These are phyloP conservation scores for Cetradonia linearis DNA, from an alignment of 495 filamentous ascomycete species.

Conservation along the genomic window DNA sequence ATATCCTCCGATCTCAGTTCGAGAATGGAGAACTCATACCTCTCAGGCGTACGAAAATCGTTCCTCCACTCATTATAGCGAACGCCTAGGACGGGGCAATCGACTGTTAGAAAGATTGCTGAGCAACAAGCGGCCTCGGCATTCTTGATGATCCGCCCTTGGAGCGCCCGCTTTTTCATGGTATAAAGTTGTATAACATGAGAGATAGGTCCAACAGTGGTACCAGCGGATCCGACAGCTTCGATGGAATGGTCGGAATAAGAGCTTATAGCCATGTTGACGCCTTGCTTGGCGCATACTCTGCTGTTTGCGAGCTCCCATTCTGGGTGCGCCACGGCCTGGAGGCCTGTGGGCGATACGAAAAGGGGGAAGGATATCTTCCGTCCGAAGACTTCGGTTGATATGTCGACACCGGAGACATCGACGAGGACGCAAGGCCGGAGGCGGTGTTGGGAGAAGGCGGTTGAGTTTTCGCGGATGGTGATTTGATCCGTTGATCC, in stretches of 20 bases:
- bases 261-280: constrained; percentile 36
- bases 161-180: constrained; percentile 29
- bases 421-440: constrained; percentile 42
- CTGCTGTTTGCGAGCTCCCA: constrained; percentile 40
- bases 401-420: constrained; percentile 39
- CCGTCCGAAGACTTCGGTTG: constrained; percentile 33
- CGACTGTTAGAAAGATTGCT: constrained; percentile 33
- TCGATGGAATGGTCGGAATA: constrained; percentile 33
- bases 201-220: constrained; percentile 23
- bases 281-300: constrained; percentile 32
- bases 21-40: constrained; percentile 31
- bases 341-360: constrained; percentile 36
- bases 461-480: constrained; percentile 35
- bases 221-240: constrained; percentile 26
- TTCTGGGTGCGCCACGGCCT: constrained; percentile 39
- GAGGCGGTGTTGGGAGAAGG: constrained; percentile 39
- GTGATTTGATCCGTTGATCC: constrained; percentile 39
- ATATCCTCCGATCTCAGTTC: constrained; percentile 6
- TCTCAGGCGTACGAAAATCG: constrained; percentile 31
- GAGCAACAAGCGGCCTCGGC: constrained; percentile 27
- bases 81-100: constrained; percentile 29
- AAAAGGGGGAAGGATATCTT: constrained; percentile 33
- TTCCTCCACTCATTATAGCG: constrained; percentile 36
- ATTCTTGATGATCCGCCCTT: constrained; percentile 7
- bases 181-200: constrained; percentile 37